A percentile compares a stretch with the other conserved stretches of the same genome.
These are phyloP conservation scores for Boletus sp. DNA, from an alignment of 768 basidiomycete species.

Conservation along the genomic window DNA sequence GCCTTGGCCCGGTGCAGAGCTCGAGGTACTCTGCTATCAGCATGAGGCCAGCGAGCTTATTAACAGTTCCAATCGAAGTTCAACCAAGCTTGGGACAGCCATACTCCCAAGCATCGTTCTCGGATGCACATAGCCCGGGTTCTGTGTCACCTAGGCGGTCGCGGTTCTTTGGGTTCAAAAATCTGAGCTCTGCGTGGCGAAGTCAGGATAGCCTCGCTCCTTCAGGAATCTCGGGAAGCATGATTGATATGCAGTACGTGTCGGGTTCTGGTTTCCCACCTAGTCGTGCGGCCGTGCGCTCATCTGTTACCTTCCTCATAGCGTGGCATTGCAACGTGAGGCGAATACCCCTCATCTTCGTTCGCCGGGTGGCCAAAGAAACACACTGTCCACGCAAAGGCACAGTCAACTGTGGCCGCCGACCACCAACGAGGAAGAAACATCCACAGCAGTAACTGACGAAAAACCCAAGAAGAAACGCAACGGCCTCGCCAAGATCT, in stretches of 20 bases:
- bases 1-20: conserved; percentile 50
- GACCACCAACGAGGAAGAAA: conserved; percentile 34
- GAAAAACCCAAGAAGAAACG: conserved; percentile 73
- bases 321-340: conserved; percentile 78
- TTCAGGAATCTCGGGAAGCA: conserved; percentile 82
- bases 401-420: conserved; percentile 55
- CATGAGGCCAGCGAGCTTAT: conserved; percentile 58
- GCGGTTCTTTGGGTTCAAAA: conserved; percentile 76
- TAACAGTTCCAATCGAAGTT: conserved; percentile 56
- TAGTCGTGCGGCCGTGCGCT: neutral
- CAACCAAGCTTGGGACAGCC: conserved; percentile 59
- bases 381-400: conserved; percentile 33
- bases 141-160: conserved; percentile 66
- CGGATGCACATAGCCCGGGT: conserved; percentile 71
- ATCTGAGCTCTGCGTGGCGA: conserved; percentile 66
- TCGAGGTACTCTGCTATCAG: conserved; percentile 58
- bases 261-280: conserved; percentile 2
- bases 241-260: conserved; percentile 91
- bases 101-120: conserved; percentile 77
- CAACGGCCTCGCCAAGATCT: conserved; percentile 74
- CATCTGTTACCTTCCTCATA: conserved; percentile 28
- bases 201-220: conserved; percentile 80
- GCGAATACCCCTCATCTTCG: conserved; percentile 31
- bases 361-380: conserved; percentile 35
- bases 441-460: conserved; percentile 26